These are phyloP conservation scores for Diaporthe citriasiana DNA, from an alignment of 2,329 filamentous ascomycete genomes.

Conservation along the genomic window DNA sequence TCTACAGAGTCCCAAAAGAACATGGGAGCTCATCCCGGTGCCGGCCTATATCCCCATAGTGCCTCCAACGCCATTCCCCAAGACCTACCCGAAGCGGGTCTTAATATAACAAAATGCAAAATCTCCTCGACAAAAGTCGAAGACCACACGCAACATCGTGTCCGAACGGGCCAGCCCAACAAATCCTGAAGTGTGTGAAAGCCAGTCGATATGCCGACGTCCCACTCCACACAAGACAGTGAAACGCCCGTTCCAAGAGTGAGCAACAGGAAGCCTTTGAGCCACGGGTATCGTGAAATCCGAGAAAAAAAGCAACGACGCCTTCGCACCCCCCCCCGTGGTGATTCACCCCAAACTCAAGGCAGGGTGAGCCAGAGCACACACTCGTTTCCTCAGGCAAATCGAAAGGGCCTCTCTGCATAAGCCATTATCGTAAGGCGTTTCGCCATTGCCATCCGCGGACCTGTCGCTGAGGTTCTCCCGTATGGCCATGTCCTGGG, in stretches of 20 bases:
- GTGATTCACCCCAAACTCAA: neutral
- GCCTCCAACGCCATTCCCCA: conserved; percentile 32
- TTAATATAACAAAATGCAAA: conserved; percentile 23
- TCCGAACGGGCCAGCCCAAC: neutral
- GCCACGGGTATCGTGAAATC: conserved; percentile 41
- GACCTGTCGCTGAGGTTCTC: neutral
- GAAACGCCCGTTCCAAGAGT: conserved; percentile 19
- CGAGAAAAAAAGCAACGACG: conserved; percentile 32
- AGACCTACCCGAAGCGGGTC: conserved; percentile 10
- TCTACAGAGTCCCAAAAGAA: conserved; percentile 31
- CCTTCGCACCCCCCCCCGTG: conserved; percentile 8
- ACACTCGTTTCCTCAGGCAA: neutral
- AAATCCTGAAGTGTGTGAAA: conserved; percentile 20
- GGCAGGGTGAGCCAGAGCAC: neutral
- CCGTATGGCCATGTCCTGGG: neutral
- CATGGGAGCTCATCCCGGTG: conserved; percentile 8
- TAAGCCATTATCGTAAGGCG: neutral
- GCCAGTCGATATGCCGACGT: conserved; percentile 8
- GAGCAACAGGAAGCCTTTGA: conserved; percentile 28
- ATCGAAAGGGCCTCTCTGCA: neutral
- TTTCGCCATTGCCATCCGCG: neutral
- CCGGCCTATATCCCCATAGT: conserved; percentile 15
- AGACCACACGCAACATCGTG: neutral
- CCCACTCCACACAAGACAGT: conserved; percentile 5
- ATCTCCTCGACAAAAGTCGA: conserved; percentile 5